Evolutionary conservation across 805 yeast species (phyloP), one percentile per base, ranked within the genome.

Genomic region (Naumovozyma dairenensis): DNA sequence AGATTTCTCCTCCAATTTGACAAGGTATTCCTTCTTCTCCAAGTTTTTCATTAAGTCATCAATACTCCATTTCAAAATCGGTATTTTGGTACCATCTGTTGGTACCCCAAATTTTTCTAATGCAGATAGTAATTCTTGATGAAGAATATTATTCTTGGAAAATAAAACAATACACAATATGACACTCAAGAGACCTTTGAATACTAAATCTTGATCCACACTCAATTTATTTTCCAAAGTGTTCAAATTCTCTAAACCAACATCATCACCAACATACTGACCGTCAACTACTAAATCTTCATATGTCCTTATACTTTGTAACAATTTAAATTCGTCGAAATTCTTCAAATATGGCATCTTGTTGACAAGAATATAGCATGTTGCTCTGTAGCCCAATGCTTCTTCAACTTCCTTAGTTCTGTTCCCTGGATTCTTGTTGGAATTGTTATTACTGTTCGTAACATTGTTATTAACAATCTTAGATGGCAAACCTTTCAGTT

Each of bases 81-180:
- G 56, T 17, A 52, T 53, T 8, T 29, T 29, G 13, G 38, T 38
- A 6, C 54, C 57, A 28, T 54, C 53, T 2, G 36, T 35, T 1
- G 56, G 55, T 5, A 55, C 37, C 7, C 59, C 60, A 35, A 50
- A 55, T 10, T 32, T 29, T n/a, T 25, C 36, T 20, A 54, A 21
- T 14, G 37, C 29, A 4, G 33, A 32, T 6, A 34, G 16, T 10
- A 55, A 34, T 34, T 55, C 60, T 14, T 48, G 39, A 17, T 49
- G 48, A 7, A 54, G 34, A 19, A 55, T 40, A 25, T 45, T 46
- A 36, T 55, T 54, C 28, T 47, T 51, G 5, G 59, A 53, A 25
- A 54, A 46, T 2, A 52, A 31, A 7, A 53, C 38, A 3, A 49
- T 29, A 18, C 48, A 39, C 4, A 54, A 25, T 1, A 44, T 31